A percentile compares a stretch with the other conserved stretches of the same genome.
Conservation (phyloP, 208 protist species). For the Entamoeba invadens region DNA sequence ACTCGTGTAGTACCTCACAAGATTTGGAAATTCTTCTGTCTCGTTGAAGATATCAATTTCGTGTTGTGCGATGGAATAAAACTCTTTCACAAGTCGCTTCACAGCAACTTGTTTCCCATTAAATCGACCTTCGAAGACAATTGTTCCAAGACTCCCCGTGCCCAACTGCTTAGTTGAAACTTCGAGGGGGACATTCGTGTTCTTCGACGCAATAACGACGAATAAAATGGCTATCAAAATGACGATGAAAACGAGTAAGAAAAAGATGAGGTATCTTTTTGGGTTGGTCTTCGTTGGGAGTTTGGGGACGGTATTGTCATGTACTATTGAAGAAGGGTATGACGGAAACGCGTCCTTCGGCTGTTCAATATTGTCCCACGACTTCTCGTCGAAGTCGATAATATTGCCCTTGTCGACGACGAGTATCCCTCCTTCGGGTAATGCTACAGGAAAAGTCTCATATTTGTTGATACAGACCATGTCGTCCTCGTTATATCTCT, state of each 20-base stretch:
- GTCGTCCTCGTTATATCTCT: neutral
- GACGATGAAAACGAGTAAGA: neutral
- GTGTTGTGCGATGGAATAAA: neutral
- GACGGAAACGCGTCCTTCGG: neutral
- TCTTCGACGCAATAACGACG: neutral
- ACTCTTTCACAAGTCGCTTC: neutral
- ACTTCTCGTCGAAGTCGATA: neutral
- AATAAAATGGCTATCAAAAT: neutral
- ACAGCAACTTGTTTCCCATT: neutral
- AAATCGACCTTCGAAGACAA: neutral
- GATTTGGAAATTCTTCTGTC: neutral
- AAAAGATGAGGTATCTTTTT: neutral
- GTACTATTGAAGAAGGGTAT: neutral
- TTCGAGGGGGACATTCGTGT: neutral
- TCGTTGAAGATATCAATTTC: neutral
- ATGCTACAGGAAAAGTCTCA: neutral
- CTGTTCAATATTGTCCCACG: neutral
- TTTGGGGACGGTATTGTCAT: neutral
- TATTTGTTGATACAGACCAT: neutral
- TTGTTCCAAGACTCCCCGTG: neutral
- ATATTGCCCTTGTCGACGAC: neutral
- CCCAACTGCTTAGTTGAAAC: neutral
- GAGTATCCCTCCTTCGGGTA: neutral
- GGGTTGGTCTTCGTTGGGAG: neutral
- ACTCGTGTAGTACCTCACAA: neutral